These are phyloP conservation scores for Priceomyces fermenticarens DNA, from an alignment of 805 yeast species.

Conservation along the genomic window DNA sequence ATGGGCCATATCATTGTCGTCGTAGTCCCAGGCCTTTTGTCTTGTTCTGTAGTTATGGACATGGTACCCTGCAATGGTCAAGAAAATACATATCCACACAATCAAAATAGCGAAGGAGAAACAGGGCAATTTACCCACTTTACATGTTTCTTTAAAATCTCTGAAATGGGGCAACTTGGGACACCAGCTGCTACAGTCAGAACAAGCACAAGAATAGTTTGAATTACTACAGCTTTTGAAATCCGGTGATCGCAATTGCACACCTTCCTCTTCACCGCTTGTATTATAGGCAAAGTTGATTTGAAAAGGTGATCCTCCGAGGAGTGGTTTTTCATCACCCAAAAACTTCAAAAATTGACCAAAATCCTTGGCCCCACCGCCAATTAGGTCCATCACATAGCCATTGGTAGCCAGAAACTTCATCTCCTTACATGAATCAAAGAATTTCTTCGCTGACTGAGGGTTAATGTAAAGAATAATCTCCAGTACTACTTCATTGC, in stretches of 20 bases:
- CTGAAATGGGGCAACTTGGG: slow-evolving; percentile 58
- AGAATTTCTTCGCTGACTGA: slow-evolving; percentile 60
- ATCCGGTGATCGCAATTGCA: slow-evolving; percentile 22
- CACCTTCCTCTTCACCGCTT: slow-evolving; percentile 12
- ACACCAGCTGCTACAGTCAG: slow-evolving; percentile 83
- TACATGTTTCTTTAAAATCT: slow-evolving; percentile 41
- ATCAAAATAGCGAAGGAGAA: slow-evolving; percentile 62
- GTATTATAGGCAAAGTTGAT: slow-evolving; percentile 63
- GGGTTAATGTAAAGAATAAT: slow-evolving; percentile 60
- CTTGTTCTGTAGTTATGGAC: slow-evolving; percentile 20
- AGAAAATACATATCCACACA: slow-evolving; percentile 38
- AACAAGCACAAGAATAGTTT: slow-evolving; percentile 77
- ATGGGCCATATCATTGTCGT: slow-evolving; percentile 13
- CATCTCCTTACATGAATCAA: slow-evolving; percentile 81
- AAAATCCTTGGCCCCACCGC: slow-evolving; percentile 91
- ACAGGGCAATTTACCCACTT: slow-evolving; percentile 65
- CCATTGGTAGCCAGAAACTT: slow-evolving; percentile 95
- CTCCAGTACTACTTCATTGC: slow-evolving; percentile 64
- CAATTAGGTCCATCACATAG: slow-evolving; percentile 92
- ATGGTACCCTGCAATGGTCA: slow-evolving; percentile 45
- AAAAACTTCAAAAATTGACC: slow-evolving; percentile 75
- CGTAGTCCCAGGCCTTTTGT: slow-evolving; percentile 4
- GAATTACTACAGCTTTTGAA: slow-evolving; percentile 58
- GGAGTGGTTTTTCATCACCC: slow-evolving; percentile 90
- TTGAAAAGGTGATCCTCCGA: slow-evolving; percentile 96